These are phyloP conservation scores for Penicillium odoratum DNA, from an alignment of 495 filamentous ascomycete species.

Conservation along the genomic window DNA sequence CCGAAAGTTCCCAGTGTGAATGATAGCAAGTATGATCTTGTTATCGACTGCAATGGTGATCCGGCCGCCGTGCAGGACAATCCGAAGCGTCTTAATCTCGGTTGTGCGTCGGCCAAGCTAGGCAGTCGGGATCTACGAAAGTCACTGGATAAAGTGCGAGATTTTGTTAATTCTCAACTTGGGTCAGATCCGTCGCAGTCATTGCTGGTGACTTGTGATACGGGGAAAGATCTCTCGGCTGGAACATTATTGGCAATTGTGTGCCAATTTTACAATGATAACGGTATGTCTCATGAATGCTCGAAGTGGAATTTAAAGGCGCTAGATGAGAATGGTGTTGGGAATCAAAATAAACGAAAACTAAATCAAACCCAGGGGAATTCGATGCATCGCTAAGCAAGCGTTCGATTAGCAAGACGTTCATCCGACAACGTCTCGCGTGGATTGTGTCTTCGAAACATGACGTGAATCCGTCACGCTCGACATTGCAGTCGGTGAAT, in stretches of 20 bases:
- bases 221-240: slow-evolving; percentile 65
- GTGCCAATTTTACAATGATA: slow-evolving; percentile 60
- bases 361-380: slow-evolving; percentile 26
- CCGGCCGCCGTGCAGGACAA: slow-evolving; percentile 33
- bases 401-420: slow-evolving; percentile 62
- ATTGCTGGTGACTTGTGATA: slow-evolving; percentile 60
- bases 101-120: slow-evolving; percentile 63
- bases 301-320: slow-evolving; percentile 15
- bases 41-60: slow-evolving; percentile 45
- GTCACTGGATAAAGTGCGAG: slow-evolving; percentile 54
- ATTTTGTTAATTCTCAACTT: slow-evolving; percentile 44
- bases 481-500: slow-evolving; percentile 84
- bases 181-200: slow-evolving; percentile 29
- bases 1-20: slow-evolving; percentile 16
- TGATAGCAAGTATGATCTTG: slow-evolving; percentile 37
- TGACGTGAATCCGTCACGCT: slow-evolving; percentile 74
- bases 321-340: slow-evolving; percentile 24
- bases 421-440: slow-evolving; percentile 72
- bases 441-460: slow-evolving; percentile 74
- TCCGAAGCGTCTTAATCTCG: slow-evolving; percentile 56
- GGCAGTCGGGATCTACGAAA: slow-evolving; percentile 74
- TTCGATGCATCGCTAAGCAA: slow-evolving; percentile 30
- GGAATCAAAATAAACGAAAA: slow-evolving; percentile 20
- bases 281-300: slow-evolving; percentile 41
- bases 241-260: slow-evolving; percentile 61